Percentiles rank a stretch among this genome's conserved stretches.
These are phyloP conservation scores for Wilcoxina mikolae DNA, from an alignment of 495 filamentous ascomycete species.

Conservation along the genomic window DNA sequence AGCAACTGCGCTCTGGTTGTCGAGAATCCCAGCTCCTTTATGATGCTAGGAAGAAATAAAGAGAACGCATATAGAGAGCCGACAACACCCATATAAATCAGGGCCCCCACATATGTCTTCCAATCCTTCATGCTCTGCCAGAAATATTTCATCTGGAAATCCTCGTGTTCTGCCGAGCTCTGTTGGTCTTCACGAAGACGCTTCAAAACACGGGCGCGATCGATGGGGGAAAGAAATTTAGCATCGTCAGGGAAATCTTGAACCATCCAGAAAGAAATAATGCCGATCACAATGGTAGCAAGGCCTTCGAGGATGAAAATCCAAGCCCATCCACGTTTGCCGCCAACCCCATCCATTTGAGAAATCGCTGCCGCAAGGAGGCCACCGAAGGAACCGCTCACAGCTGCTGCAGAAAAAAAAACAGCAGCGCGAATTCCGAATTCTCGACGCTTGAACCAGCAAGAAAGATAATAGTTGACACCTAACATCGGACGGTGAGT, in stretches of 20 bases:
- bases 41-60: conserved; percentile 78
- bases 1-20: conserved; percentile 62
- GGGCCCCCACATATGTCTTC: conserved; percentile 68
- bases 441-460: conserved; percentile 73
- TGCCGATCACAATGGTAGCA: conserved; percentile 55
- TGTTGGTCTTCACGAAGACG: conserved; percentile 65
- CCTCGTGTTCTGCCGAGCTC: conserved; percentile 60
- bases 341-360: conserved; percentile 55
- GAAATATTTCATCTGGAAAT: conserved; percentile 61
- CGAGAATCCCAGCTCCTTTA: conserved; percentile 57
- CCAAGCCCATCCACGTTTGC: conserved; percentile 63
- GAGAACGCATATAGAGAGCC: conserved; percentile 77
- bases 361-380: conserved; percentile 65
- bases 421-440: conserved; percentile 67
- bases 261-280: conserved; percentile 70
- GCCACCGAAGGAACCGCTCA: conserved; percentile 77
- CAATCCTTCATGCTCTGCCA: conserved; percentile 66
- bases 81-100: conserved; percentile 63
- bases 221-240: conserved; percentile 54
- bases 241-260: conserved; percentile 81
- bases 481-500: too few relatives aligned
- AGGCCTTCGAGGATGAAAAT: conserved; percentile 74
- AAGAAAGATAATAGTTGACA: conserved; percentile 74
- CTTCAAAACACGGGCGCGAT: conserved; percentile 58
- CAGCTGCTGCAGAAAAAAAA: conserved; percentile 78